These are phyloP conservation scores for Brassica napus DNA, from an alignment of 345 rosid genomes.

Conservation along the genomic window DNA sequence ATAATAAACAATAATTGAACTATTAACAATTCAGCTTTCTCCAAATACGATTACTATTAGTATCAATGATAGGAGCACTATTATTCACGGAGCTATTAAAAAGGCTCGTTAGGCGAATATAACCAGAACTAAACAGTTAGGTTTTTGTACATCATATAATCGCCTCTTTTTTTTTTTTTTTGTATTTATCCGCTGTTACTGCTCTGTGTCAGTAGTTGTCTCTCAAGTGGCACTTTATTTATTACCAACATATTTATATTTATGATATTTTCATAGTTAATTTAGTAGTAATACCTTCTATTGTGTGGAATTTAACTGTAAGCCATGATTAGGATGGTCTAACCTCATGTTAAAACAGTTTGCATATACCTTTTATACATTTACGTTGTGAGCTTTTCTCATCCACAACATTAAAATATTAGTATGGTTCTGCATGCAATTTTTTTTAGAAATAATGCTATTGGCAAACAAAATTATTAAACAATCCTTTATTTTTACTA, in stretches of 20 bases:
- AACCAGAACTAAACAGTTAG: neutral
- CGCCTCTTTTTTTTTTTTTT: neutral
- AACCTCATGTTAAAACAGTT: neutral
- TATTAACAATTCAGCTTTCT: neutral
- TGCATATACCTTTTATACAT: neutral
- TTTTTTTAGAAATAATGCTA: neutral
- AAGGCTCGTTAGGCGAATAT: neutral
- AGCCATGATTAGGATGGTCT: neutral
- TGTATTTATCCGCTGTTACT: neutral
- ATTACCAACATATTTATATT: neutral
- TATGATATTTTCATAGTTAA: neutral
- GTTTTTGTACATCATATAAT: neutral
- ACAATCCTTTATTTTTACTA: neutral
- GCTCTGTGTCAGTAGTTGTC: neutral
- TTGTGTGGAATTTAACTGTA: neutral
- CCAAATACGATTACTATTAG: neutral
- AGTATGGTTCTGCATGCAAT: neutral
- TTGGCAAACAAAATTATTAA: neutral
- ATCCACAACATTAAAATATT: neutral
- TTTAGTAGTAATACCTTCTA: neutral
- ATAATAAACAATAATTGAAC: neutral
- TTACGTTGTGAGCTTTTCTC: neutral
- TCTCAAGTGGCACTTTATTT: neutral
- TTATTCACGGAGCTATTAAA: neutral
- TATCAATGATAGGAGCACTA: neutral